These are phyloP conservation scores for Trametes pubescens DNA, from an alignment of 1,284 basidiomycete species.

Conservation along the genomic window DNA sequence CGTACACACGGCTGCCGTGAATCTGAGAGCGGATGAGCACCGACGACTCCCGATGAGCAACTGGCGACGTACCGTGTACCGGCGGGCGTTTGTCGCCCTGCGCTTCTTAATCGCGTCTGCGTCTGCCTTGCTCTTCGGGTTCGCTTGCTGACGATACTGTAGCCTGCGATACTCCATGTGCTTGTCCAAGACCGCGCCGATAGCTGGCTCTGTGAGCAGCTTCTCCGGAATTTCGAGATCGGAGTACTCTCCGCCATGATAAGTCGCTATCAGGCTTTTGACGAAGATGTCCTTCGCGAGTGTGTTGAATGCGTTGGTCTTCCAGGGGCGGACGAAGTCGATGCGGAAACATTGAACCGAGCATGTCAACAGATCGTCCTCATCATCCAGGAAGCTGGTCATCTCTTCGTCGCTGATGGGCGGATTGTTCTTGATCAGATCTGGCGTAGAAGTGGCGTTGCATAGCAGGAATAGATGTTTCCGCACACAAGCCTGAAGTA, in stretches of 20 bases:
- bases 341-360: conserved; percentile 5
- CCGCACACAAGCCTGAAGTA: background rate
- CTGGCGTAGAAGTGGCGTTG: background rate
- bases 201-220: background rate
- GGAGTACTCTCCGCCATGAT: conserved; percentile 4
- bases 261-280: background rate
- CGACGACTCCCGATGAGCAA: too few relatives aligned
- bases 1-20: background rate
- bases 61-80: conserved; percentile 9
- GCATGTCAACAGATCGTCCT: background rate
- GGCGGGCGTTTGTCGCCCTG: background rate
- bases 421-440: background rate
- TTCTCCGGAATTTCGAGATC: background rate
- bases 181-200: background rate
- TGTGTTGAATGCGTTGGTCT: background rate
- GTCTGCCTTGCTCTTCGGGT: background rate
- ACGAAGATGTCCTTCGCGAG: conserved; percentile 3
- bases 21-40: background rate
- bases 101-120: background rate
- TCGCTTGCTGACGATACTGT: background rate
- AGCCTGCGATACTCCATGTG: conserved; percentile 3
- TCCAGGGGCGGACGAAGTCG: conserved; percentile 13
- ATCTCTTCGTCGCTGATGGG: conserved; percentile 7
- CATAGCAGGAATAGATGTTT: background rate
- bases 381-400: background rate